Base-by-base conservation (phyloP, 1,139 yeast species). In the Yamadazyma trypodendri region DNA sequence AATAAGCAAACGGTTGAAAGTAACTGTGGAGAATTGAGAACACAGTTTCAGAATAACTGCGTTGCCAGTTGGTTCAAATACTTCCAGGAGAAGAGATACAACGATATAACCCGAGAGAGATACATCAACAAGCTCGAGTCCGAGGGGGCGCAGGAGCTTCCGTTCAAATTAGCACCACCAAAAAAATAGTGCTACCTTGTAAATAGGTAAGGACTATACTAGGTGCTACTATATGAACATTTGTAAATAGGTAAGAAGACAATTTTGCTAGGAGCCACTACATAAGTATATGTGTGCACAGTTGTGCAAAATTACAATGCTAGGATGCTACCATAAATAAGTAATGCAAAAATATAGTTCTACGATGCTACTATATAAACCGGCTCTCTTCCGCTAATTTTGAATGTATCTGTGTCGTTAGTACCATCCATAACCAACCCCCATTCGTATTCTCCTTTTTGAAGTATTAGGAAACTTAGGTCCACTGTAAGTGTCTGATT, bases 361-460 rank as follows among this genome's bases (percentile, higher is more conserved):
- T 37, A 35, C 35, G 46, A 44, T 41, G 68, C 71, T 24, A 51
- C 43, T 31, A 68, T 58, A 43, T 54, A 53, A 13, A 68, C 45
- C 2, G 74, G 70, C 34, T 67, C 70, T 34, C 65, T 48, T 12
- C 61, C 58, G 13, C 58, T 55, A 1, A 60, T 44, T 31, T 58
- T 40, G 31, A 56, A 22, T 39, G 40, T 21, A n/a, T 41, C 43
- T 12, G 34, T 15, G 10, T 32, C 36, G 48, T 51, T 30, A 51
- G 56, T 15, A 55, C 71, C 73, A 44, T 86, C 95, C 45, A 85
- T 68, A 2, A 84, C 60, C 0, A 80, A 74, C 0, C 89, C 86
- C 88, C 95, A 84, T 55, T 84, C 90, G 53, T 80, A 85, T 39
- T 79, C 84, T 2, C 95, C 96, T 30, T 72, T 70, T 37, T 81